phyloP scores from a whole-genome alignment of 257 asterid species.

The Anisodus acutangulus region DNA sequence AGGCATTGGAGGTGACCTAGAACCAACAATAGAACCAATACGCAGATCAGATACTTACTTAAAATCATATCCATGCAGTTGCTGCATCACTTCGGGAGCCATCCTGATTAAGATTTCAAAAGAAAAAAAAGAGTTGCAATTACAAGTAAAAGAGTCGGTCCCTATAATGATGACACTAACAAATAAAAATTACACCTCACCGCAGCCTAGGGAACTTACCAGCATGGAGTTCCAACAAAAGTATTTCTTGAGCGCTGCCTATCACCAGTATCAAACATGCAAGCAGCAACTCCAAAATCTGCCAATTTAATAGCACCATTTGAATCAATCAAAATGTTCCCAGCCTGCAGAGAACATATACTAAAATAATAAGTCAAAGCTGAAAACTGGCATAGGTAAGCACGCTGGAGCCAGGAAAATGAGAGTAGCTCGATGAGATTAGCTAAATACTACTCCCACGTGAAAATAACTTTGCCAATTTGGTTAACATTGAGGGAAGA shows the following conservation, averaged over 20 bases:
- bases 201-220: constrained; percentile 50
- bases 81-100: constrained; percentile 99
- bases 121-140: constrained; percentile 2
- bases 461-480: not conserved
- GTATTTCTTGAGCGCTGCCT: constrained; percentile 98
- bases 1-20: constrained; percentile 27
- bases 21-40: constrained; percentile 21
- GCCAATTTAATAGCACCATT: constrained; percentile 84
- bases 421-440: constrained; percentile 25
- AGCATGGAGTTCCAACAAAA: constrained; percentile 99
- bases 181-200: constrained; percentile 22
- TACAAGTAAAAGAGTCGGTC: constrained; percentile 17
- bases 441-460: not conserved
- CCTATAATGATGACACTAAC: not conserved
- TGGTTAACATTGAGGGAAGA: not conserved
- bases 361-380: constrained; percentile 17
- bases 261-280: constrained; percentile 97
- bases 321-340: constrained; percentile 86
- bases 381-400: not conserved
- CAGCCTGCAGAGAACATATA: constrained; percentile 67
- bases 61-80: constrained; percentile 96
- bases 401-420: not conserved
- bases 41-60: constrained; percentile 58
- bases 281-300: constrained; percentile 98
- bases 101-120: constrained; percentile 60